phyloP scores from a whole-genome alignment of 352 stramenopile genomes.

The Phytophthora melonis region DNA sequence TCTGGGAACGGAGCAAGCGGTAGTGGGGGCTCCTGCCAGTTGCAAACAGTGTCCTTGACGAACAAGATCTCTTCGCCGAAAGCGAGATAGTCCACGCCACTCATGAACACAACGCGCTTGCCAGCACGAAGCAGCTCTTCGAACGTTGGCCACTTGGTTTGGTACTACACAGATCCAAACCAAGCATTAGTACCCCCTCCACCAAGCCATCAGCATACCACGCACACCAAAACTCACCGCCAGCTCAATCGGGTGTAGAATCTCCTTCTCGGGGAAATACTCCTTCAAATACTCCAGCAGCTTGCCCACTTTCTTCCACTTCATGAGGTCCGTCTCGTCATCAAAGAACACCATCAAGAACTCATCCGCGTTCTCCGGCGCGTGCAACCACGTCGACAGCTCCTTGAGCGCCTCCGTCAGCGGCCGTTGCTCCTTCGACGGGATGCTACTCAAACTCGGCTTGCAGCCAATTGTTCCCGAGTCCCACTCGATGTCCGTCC shows the following conservation, averaged over 20 bases:
- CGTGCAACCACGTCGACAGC: conserved; percentile 68
- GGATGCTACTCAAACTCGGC: conserved; percentile 83
- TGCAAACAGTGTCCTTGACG: conserved; percentile 77
- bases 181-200: neutral
- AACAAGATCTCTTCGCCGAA: conserved; percentile 78
- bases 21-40: conserved; percentile 77
- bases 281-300: conserved; percentile 72
- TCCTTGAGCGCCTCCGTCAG: conserved; percentile 66
- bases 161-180: conserved; percentile 37
- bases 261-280: conserved; percentile 69
- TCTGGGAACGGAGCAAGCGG: conserved; percentile 70
- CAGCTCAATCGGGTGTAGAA: conserved; percentile 72
- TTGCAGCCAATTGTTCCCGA: conserved; percentile 75
- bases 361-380: conserved; percentile 59
- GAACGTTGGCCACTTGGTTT: conserved; percentile 67
- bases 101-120: conserved; percentile 86
- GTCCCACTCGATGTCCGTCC: conserved; percentile 63
- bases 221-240: conserved; percentile 37
- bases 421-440: conserved; percentile 63
- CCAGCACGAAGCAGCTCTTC: conserved; percentile 64
- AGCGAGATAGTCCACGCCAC: conserved; percentile 73
- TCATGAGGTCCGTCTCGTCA: conserved; percentile 74
- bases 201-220: neutral
- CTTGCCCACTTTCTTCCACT: conserved; percentile 83
- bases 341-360: conserved; percentile 91